Evolutionary conservation across 495 filamentous ascomycete species (phyloP), one percentile per base, ranked within the genome.

Genomic region (Antarctomyces pellizariae): DNA sequence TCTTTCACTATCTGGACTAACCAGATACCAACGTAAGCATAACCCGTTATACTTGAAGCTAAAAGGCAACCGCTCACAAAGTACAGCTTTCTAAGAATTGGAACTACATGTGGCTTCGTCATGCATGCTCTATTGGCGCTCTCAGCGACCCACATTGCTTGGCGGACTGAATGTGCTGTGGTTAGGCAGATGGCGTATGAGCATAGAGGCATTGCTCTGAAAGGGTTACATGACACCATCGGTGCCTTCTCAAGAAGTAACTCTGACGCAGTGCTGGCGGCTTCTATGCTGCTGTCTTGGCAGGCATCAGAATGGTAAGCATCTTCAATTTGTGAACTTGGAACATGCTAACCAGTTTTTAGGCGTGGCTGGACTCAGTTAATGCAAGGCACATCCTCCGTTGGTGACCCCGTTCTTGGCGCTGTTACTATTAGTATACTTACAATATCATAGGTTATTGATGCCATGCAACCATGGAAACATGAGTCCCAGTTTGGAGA

Each of bases 271-370:
- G 71, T 92, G 30, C 61, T 97, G 16, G 86, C 83, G 27, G 78
- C 86, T 14, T 95, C 83, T 7, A 68, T 92, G 18, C 59, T 95
- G 25, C 57, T 97, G 23, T 84, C 84, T 24, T 97, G 89, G 89
- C 86, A 95, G 53, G 75, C 77, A 32, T 80, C 71, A 36, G 86
- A 95, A 52, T 93, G 82, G 86, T 92, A 57, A 60, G 78, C 58
- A 39, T 21, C 19, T 22, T 26, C 23, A 25, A 32, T 15, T 26
- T 30, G 32, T 29, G 18, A 29, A 22, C 50, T 47, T 43, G 19
- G 47, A 49, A 50, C 29, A 51, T 32, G 33, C 46, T 56, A 37
- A 52, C 39, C 32, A 28, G 25, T 35, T 39, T 46, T 36, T 46
- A 93, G 83, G 75, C 70, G 69, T 44, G 72, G 67, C 44, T 93